Base-by-base conservation (phyloP, 1,139 yeast species). In the Sugiyamaella paludigena region DNA sequence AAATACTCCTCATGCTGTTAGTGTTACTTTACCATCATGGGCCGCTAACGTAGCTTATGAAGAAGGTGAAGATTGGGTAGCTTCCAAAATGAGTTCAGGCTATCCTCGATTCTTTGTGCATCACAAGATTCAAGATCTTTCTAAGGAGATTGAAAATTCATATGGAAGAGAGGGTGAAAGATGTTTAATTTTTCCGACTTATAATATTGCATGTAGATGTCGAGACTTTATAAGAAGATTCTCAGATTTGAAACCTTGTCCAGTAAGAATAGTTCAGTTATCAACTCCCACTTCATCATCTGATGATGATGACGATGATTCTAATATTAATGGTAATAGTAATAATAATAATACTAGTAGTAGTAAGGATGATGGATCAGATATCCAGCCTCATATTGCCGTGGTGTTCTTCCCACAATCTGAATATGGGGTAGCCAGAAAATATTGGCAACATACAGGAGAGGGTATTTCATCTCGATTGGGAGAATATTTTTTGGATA, bases 361-460 rank as follows among this genome's bases (percentile, higher is more conserved):
- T 5, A 19, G 24, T 19, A 19, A 32, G 24, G 24, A 19, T 19
- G 24, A 19, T 19, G 5, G 5, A 5, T 77, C 77, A 51, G 74
- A 81, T 50, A 71, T 80, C 16, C 91, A 81, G 54, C 79, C 91
- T 7, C 77, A 78, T 44, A 78, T 91, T 49, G 86, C 92, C 0
- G 86, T 82, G 29, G 87, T 88, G 2, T 85, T 92, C 58, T 83
- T 84, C 60, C 87, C 87, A 0, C 72, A 75, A 2, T 63, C 69
- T 2, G 79, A 78, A 45, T 81, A 73, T 56, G 67, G 79, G 1
- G 65, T 85, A 5, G 92, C 94, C 31, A 89, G 88, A 64, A 81
- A 81, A 59, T 92, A 87, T 69, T 92, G 98, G 98, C 97, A 91
- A 65, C 97, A 91, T 62, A 75, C 95, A 0, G 98, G 98, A 30